Conservation (phyloP, 2,329 filamentous ascomycete genomes). For the Ascosphaera pollenicola region DNA sequence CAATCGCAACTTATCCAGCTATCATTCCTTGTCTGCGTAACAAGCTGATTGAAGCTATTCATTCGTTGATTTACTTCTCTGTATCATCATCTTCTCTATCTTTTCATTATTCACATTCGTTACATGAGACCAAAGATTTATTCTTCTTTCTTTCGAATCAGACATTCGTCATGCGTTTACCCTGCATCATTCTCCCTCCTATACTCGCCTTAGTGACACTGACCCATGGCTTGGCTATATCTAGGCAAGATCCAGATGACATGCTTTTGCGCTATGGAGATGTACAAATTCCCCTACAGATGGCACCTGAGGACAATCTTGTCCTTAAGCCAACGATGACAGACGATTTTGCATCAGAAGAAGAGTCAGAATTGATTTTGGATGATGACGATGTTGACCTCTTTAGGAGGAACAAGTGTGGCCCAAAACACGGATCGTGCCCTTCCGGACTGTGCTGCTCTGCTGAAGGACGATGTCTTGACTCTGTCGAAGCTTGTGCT, state of each 20-base stretch:
- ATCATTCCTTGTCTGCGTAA: not conserved
- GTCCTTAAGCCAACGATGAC: not conserved
- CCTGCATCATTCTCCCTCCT: not conserved
- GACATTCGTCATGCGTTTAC: not conserved
- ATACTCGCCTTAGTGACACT: not conserved
- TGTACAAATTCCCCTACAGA: not conserved
- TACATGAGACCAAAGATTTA: not conserved
- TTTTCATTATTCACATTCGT: not conserved
- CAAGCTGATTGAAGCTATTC: not conserved
- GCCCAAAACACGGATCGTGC: slow-evolving; percentile 14
- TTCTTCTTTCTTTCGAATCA: not conserved
- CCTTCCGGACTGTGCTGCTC: slow-evolving; percentile 18
- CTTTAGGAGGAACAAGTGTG: slow-evolving; percentile 11
- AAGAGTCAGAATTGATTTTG: slow-evolving; percentile 2
- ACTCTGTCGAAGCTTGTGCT: slow-evolving; percentile 15
- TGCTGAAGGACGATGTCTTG: slow-evolving; percentile 17
- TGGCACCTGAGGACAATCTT: not conserved
- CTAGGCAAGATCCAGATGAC: not conserved
- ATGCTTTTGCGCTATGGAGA: not conserved
- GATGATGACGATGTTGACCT: not conserved
- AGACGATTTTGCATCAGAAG: not conserved
- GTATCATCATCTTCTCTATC: not conserved
- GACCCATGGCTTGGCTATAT: not conserved
- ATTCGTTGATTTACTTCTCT: not conserved
- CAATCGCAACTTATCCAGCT: no score